Base-by-base conservation (phyloP, 2,329 filamentous ascomycete species). In the Aspergillus neotritici region DNA sequence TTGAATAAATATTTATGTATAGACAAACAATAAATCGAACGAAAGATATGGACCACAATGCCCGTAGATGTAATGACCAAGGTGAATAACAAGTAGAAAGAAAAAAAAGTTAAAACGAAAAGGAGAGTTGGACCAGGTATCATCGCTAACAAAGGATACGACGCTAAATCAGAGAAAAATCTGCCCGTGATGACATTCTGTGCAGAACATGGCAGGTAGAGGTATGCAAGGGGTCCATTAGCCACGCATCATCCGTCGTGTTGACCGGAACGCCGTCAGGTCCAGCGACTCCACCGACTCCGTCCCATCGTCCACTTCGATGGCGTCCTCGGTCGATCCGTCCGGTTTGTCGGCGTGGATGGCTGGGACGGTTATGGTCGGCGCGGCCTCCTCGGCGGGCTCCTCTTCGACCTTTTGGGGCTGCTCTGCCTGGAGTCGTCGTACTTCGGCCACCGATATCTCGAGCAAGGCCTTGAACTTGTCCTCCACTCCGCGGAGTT, bases 401-500 rank as follows among this genome's bases (percentile, higher is more conserved):
- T 36, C 34, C 16, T 38, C 42, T 38, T 56, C 49, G 25, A 58
- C 51, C 15, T 52, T 47, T 8, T 53, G 49, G 48, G 40, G 25
- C 44, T 78, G 74, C 48, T 84, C 77, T 11, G 71, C 70, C 43
- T 71, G 60, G 14, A 81, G 61, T 16, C 78, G 76, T 40, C 76
- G 73, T 49, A 80, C 74, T 63, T 86, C 81, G 40, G 73, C 73
- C 33, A 72, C 72, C 12, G 83, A 80, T 41, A 79, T 68, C 28
- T 78, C 76, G 39, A 82, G 72, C 1, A 88, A 80, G 43, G 83
- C 76, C 7, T 68, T 67, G 34, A 94, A 77, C 12, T 80, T 79
- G 44, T 75, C 72, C 57, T 82, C 79, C 41, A 90, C 84, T 36
- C 80, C 83, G 17, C 74, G 72, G 31, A 95, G 76, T 63, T 94